phyloP scores from a whole-genome alignment of 2,329 filamentous ascomycete genomes.

The Lomentospora prolificans region DNA sequence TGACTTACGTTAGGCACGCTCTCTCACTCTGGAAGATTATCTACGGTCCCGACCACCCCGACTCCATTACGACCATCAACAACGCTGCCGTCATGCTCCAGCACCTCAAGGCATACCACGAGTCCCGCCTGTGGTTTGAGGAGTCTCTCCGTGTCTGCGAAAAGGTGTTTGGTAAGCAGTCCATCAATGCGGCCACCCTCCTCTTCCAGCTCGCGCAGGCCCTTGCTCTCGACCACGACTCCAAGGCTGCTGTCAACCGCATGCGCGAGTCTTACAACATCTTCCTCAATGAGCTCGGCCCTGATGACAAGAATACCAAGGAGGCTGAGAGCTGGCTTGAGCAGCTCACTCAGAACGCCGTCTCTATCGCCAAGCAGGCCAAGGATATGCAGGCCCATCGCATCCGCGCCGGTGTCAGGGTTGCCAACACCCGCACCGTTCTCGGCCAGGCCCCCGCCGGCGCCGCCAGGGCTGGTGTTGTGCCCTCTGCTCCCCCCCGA shows the following conservation, averaged over 20 bases:
- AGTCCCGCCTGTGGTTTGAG: conserved; percentile 95
- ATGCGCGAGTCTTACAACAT: conserved; percentile 98
- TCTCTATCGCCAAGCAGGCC: conserved; percentile 85
- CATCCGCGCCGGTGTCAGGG: conserved; percentile 58
- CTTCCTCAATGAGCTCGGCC: conserved; percentile 77
- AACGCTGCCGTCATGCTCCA: conserved; percentile 98
- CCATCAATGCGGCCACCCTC: conserved; percentile 86
- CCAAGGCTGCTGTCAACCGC: conserved; percentile 78
- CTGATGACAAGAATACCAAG: conserved; percentile 94
- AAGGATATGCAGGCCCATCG: conserved; percentile 74
- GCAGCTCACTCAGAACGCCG: conserved; percentile 90
- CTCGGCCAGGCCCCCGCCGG: conserved; percentile 40
- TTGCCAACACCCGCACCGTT: conserved; percentile 30
- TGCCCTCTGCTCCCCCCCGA: conserved; percentile 19
- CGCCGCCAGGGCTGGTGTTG: conserved; percentile 14
- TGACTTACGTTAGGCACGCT: conserved; percentile 84
- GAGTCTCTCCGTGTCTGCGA: conserved; percentile 83
- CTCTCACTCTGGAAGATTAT: conserved; percentile 95
- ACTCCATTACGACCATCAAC: conserved; percentile 97
- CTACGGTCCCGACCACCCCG: conserved; percentile 85
- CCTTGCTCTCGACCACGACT: conserved; percentile 88
- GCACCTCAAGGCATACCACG: conserved; percentile 85
- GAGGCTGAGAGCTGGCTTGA: conserved; percentile 95
- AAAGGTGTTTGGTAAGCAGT: conserved; percentile 77
- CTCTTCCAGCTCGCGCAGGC: conserved; percentile 96